Conservation (phyloP, 2,329 filamentous ascomycete species). For the Karstenula rhodostoma region DNA sequence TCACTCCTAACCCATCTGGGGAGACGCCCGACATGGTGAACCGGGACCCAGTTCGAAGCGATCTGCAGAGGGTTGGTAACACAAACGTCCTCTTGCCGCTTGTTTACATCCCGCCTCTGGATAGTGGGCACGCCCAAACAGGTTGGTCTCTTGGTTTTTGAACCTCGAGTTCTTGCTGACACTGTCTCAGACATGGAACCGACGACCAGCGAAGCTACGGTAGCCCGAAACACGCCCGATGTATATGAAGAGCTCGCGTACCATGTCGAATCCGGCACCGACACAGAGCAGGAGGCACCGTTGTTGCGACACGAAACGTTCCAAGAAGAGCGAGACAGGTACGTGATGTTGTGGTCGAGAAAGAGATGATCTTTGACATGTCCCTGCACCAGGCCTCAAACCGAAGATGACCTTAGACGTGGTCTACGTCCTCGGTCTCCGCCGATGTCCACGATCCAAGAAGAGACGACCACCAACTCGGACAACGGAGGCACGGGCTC, state of each 20-base stretch:
- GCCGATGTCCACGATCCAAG: constrained; percentile 1
- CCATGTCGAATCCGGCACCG: constrained; percentile 17
- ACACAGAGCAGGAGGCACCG: constrained; percentile 37
- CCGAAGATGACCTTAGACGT: background rate
- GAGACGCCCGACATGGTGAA: background rate
- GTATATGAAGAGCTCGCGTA: background rate
- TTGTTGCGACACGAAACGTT: constrained; percentile 45
- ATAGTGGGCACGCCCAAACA: background rate
- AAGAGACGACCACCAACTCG: background rate
- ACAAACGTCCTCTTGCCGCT: background rate
- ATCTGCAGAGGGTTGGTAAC: background rate
- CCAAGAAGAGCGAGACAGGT: constrained; percentile 16
- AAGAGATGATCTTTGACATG: background rate
- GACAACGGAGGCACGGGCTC: background rate
- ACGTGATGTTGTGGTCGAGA: background rate
- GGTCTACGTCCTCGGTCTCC: background rate
- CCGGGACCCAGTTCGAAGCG: background rate
- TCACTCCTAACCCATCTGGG: background rate
- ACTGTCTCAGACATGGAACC: background rate
- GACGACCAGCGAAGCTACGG: background rate
- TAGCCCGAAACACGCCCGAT: background rate
- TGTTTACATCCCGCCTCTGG: background rate
- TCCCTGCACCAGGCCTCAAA: background rate
- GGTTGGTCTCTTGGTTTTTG: background rate
- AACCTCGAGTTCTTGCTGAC: background rate